A percentile compares a stretch with the other conserved stretches of the same genome.
Conservation (phyloP, 441 rosid genomes). For the Croton laevigatus region DNA sequence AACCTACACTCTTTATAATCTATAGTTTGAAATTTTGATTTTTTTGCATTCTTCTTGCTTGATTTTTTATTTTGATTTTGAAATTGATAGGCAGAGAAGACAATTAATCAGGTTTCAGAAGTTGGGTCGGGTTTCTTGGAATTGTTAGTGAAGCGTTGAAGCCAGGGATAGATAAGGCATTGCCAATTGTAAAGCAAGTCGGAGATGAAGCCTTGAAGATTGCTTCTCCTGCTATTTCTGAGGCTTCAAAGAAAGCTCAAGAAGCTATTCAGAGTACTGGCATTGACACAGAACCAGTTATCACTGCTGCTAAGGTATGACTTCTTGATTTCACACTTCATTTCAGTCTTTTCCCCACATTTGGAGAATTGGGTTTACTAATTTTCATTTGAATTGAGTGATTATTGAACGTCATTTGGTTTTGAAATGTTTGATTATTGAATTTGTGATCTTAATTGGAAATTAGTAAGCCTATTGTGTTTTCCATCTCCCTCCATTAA, state of each 20-base stretch:
- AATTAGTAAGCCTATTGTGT: too few species aligned
- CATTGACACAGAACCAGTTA: slow-evolving; percentile 64
- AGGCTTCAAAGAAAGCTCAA: slow-evolving; percentile 80
- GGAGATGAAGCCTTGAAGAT: slow-evolving; percentile 70
- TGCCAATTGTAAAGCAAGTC: slow-evolving; percentile 67
- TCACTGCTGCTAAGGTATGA: slow-evolving; percentile 72
- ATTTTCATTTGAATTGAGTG: too few species aligned
- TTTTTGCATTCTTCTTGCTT: not conserved
- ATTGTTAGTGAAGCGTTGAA: slow-evolving; percentile 62
- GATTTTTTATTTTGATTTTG: not conserved
- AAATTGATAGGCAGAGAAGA: slow-evolving; percentile 63
- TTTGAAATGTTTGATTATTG: not conserved
- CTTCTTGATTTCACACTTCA: not conserved
- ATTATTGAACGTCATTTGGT: not conserved
- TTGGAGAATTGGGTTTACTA: not conserved
- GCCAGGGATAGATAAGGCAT: slow-evolving; percentile 64
- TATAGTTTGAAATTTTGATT: not conserved
- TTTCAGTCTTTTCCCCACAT: not conserved
- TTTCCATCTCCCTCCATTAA: too few species aligned
- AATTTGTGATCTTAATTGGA: not conserved
- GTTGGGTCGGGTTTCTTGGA: slow-evolving; percentile 58
- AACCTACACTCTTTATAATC: not conserved
- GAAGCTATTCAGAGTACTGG: slow-evolving; percentile 84
- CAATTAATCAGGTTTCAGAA: slow-evolving; percentile 69
- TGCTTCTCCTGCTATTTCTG: slow-evolving; percentile 81